phyloP scores from a whole-genome alignment of 106 monocot genomes.

The Phalaenopsis equestris region DNA sequence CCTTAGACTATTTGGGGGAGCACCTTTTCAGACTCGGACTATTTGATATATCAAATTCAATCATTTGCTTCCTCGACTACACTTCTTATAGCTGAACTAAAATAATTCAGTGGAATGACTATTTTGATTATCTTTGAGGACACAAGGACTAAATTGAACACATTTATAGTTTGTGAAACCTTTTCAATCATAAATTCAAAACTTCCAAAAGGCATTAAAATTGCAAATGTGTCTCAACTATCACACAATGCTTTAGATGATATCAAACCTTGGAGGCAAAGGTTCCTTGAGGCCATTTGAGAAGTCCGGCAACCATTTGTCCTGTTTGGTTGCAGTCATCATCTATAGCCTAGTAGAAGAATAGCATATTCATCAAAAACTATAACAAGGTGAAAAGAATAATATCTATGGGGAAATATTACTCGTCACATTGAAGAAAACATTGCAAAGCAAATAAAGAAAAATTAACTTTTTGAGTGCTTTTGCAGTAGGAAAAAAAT shows the following conservation, averaged over 20 bases:
- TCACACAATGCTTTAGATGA: background rate
- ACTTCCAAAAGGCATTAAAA: background rate
- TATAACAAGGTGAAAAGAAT: background rate
- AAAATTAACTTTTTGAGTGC: background rate
- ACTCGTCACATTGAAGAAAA: background rate
- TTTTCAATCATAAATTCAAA: conserved; percentile 2
- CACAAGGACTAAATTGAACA: too few relatives aligned
- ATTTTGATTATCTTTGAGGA: too few relatives aligned
- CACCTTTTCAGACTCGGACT: too few relatives aligned
- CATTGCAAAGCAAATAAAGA: background rate
- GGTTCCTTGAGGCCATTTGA: conserved; percentile 95
- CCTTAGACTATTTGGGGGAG: too few relatives aligned
- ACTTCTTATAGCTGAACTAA: too few relatives aligned
- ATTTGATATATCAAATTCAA: too few relatives aligned
- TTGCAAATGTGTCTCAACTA: background rate
- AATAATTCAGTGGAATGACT: too few relatives aligned
- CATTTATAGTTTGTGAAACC: background rate
- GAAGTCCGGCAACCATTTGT: conserved; percentile 93
- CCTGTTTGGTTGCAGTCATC: conserved; percentile 99
- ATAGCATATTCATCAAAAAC: background rate
- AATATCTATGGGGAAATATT: background rate
- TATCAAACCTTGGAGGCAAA: conserved; percentile 92
- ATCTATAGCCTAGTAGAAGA: conserved; percentile 73
- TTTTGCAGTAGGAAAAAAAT: too few relatives aligned
- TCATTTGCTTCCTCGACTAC: too few relatives aligned